phyloP scores from a whole-genome alignment of 225 moss, liverwort and hornwort genomes.

The Pseudoscleropodium purum region DNA sequence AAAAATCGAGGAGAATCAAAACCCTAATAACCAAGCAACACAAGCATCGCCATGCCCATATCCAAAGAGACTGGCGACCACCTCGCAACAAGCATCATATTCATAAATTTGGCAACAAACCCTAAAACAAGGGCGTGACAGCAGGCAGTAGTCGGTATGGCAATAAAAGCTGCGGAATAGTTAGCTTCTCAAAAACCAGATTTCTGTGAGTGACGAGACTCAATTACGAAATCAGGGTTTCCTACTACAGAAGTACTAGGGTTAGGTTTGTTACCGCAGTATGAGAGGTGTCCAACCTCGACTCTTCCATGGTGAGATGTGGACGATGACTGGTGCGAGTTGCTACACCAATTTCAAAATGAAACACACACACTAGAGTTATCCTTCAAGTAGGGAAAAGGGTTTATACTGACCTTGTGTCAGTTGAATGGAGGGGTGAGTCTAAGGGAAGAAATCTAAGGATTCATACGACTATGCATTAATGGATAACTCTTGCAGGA shows the following conservation, averaged over 20 bases:
- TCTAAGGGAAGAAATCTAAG: not conserved
- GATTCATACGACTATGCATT: not conserved
- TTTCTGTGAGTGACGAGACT: not conserved
- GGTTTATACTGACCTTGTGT: not conserved
- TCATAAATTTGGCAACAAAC: not conserved
- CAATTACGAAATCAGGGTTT: not conserved
- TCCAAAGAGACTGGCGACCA: not conserved
- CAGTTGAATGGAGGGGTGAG: not conserved
- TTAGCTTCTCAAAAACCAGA: not conserved
- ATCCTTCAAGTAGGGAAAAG: not conserved
- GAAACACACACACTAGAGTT: not conserved
- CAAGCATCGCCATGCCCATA: not conserved
- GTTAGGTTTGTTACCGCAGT: conserved; percentile 16
- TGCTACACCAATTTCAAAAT: not conserved
- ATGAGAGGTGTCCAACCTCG: conserved; percentile 43
- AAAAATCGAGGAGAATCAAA: not conserved
- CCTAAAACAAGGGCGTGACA: not conserved
- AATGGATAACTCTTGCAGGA: not conserved
- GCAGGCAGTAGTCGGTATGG: not conserved
- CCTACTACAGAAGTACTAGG: not conserved
- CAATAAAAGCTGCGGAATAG: not conserved
- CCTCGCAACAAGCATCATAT: not conserved
- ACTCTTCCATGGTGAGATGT: conserved; percentile 35
- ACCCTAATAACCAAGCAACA: not conserved
- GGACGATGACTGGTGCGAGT: not conserved